Base-by-base conservation (phyloP, 2,329 filamentous ascomycete genomes). In the Cylindrodendrum hubeiense region DNA sequence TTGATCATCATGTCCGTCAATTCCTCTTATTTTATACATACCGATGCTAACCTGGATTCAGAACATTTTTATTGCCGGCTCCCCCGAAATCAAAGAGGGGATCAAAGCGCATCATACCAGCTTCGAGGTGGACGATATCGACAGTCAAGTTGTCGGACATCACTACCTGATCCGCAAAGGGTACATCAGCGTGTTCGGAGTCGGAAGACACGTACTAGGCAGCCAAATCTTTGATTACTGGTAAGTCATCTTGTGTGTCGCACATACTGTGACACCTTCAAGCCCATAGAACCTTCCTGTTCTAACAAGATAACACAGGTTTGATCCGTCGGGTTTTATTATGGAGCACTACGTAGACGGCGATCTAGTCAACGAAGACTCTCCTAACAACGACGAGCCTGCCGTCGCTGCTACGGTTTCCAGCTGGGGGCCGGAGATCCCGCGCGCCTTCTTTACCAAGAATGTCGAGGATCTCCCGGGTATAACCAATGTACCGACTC, bases 191-290 rank as follows among this genome's bases (percentile, higher is more conserved):
- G 34, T 54, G 12, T 60, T 54, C 10, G 55, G 61, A 24, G 61
- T 60, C 3, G 61, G 61, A 44, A 64, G 61, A 55, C 61, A 64
- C 21, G 55, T 64, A 22, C 55, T 64, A 4, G 59, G 59, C 51
- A 62, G 59, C 44, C 59, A 62, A 21, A 56, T 62, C 26, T 62
- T 62, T 26, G 61, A 64, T 39, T 64, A 64, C 17, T 64, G 61
- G 61, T 63, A 43, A 26, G 60, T 3, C 5, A 19, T 7, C 6
- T 39, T 6, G n/a, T 8, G 5, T 8, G 15, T 8, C 17, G 13
- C 33, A 3, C 33, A 12, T 13, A 13, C 12, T 37, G 10, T 37
- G 10, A 34, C 4, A 15, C 47, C 24, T 22, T 8, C n/a, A 9
- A 41, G 22, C 15, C 22, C 13, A 30, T 30, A 10, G 3, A 12